These are phyloP conservation scores for Elaeagnus macrophylla DNA, from an alignment of 306 rosid species.

Conservation along the genomic window DNA sequence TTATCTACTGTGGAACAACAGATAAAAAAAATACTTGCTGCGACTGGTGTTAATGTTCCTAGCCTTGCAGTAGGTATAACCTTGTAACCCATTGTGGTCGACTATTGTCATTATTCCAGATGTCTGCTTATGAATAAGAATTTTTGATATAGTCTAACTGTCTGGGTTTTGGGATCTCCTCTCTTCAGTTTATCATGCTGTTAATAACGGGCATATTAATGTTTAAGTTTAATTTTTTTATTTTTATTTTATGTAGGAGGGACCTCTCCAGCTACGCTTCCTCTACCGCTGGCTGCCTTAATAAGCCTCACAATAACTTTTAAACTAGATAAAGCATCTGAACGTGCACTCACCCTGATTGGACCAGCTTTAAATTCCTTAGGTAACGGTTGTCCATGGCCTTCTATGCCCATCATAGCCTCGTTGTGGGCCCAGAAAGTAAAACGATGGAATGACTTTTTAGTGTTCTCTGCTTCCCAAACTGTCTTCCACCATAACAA, in stretches of 20 bases:
- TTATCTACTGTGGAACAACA: slow-evolving; percentile 52
- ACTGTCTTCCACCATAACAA: slow-evolving; percentile 58
- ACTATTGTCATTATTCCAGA: no score
- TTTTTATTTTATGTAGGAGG: slow-evolving; percentile 24
- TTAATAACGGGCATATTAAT: background rate
- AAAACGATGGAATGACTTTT: slow-evolving; percentile 76
- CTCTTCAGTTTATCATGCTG: no score
- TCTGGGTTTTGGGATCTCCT: no score
- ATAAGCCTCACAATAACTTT: slow-evolving; percentile 79
- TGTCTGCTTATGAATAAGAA: no score
- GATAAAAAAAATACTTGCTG: slow-evolving; percentile 48
- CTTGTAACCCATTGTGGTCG: slow-evolving; percentile 8
- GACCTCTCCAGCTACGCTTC: slow-evolving; percentile 46
- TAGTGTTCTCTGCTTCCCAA: slow-evolving; percentile 55
- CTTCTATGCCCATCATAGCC: slow-evolving; percentile 57
- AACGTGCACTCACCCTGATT: slow-evolving; percentile 54
- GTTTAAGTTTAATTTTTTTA: background rate
- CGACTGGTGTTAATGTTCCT: slow-evolving; percentile 60
- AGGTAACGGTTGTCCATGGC: slow-evolving; percentile 72
- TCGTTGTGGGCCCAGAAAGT: slow-evolving; percentile 81
- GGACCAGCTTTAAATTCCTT: slow-evolving; percentile 69
- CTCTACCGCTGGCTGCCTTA: slow-evolving; percentile 79
- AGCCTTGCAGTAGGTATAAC: slow-evolving; percentile 42
- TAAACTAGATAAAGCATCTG: slow-evolving; percentile 57
- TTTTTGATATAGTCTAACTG: no score